Conservation (phyloP, 2,329 filamentous ascomycete species). For the Thelonectria olida region DNA sequence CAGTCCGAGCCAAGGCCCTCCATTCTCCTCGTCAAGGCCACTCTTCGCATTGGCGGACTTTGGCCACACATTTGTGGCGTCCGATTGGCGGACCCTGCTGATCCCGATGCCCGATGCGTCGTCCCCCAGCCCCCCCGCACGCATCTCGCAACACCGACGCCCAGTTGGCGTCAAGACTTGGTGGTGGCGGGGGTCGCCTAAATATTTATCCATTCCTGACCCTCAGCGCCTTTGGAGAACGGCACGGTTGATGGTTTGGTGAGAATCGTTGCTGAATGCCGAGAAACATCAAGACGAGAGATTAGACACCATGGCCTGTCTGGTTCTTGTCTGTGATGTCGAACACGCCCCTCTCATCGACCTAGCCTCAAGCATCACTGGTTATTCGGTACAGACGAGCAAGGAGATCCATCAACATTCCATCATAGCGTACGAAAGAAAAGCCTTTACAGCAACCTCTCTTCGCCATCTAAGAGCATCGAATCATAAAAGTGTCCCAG, state of each 20-base stretch:
- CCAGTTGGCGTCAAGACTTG: neutral
- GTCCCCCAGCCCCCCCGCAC: neutral
- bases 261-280: neutral
- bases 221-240: neutral
- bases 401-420: neutral
- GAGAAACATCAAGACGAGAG: neutral
- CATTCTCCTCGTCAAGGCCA: neutral
- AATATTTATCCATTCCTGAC: conserved; percentile 20
- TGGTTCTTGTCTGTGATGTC: conserved; percentile 14
- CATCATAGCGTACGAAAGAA: conserved; percentile 3
- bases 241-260: neutral
- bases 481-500: no score
- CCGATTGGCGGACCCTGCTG: conserved; percentile 17
- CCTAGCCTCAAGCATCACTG: conserved; percentile 21
- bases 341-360: conserved; percentile 11
- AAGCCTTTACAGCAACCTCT: neutral
- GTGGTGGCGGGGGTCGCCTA: conserved; percentile 3
- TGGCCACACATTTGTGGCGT: neutral
- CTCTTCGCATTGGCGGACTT: conserved; percentile 10
- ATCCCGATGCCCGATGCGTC: neutral
- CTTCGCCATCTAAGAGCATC: neutral
- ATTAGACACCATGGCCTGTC: conserved; percentile 13
- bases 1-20: neutral
- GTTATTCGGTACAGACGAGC: conserved; percentile 1
- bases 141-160: neutral